Evolutionary conservation across 257 asterid species (phyloP).

Genomic region (Perilla frutescens): DNA sequence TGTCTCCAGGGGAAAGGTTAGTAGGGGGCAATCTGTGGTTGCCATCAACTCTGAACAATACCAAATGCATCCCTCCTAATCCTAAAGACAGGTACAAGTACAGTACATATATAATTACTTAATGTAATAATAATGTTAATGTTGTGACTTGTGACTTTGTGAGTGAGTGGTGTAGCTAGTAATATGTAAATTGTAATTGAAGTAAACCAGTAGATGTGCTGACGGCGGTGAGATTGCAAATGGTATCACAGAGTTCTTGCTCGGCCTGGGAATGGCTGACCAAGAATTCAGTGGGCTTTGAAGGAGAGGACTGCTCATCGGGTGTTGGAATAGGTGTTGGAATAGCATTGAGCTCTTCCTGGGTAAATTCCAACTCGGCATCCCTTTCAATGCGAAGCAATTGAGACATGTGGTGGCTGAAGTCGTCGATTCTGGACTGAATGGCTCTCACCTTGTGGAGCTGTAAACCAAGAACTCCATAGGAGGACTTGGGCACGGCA

Average conservation of each 20-base stretch:
- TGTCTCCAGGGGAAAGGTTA: conserved; percentile 96
- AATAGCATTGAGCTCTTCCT: conserved; percentile 91
- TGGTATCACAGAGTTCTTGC: conserved; percentile 96
- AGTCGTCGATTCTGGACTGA: conserved; percentile 73
- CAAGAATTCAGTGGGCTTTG: conserved; percentile 79
- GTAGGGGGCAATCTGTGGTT: conserved; percentile 92
- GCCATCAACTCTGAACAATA: conserved; percentile 84
- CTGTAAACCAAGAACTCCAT: conserved; percentile 74
- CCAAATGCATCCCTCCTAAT: conserved; percentile 97
- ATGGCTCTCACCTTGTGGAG: conserved; percentile 70
- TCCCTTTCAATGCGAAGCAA: conserved; percentile 89
- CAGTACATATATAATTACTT: too few relatives aligned
- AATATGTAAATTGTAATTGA: not conserved
- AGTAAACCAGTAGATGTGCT: conserved; percentile 79
- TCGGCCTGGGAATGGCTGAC: conserved; percentile 90
- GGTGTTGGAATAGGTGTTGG: conserved; percentile 93
- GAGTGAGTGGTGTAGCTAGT: not conserved
- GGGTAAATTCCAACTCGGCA: conserved; percentile 86
- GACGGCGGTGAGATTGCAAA: conserved; percentile 87
- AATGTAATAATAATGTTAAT: not conserved
- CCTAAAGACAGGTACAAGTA: conserved; percentile 42
- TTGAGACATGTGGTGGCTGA: conserved; percentile 70
- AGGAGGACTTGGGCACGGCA: conserved; percentile 52
- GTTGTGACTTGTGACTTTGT: conserved; percentile 10
- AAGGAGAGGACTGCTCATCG: conserved; percentile 53